Percentiles rank a stretch among this genome's conserved stretches.
Conservation (phyloP, 805 yeast species). For the baker's yeast (Saccharomyces cerevisiae) region DNA sequence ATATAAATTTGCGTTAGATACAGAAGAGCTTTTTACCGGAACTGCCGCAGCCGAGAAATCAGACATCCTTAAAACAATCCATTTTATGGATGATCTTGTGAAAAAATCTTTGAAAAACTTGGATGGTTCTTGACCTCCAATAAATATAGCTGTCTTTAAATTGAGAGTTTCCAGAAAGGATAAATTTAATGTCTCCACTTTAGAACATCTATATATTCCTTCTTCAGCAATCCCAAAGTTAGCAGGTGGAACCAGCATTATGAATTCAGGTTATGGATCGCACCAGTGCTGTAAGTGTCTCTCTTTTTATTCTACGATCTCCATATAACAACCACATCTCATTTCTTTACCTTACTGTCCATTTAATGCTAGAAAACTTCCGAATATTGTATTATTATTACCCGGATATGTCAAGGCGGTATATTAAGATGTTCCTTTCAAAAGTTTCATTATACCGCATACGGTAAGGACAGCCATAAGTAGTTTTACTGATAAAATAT, state of each 20-base stretch:
- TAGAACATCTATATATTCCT: conserved; percentile 76
- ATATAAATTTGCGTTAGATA: not conserved
- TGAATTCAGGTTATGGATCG: not conserved
- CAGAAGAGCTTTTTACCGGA: conserved; percentile 10
- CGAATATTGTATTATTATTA: too few species aligned
- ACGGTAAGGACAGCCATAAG: too few species aligned
- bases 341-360: too few species aligned
- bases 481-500: too few species aligned
- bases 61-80: conserved; percentile 32
- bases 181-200: conserved; percentile 64
- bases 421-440: too few species aligned
- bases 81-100: conserved; percentile 44
- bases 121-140: conserved; percentile 83
- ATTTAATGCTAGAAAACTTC: too few species aligned
- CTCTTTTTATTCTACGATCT: not conserved
- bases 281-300: not conserved
- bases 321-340: too few species aligned
- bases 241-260: conserved; percentile 86
- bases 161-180: conserved; percentile 71
- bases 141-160: conserved; percentile 57
- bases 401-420: too few species aligned
- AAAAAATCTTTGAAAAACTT: conserved; percentile 60
- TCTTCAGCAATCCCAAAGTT: conserved; percentile 87
- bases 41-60: conserved; percentile 21
- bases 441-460: too few species aligned